Evolutionary conservation across 257 asterid genomes (phyloP), one percentile per base, ranked within the genome.

Genomic region (Handroanthus guayacan): DNA sequence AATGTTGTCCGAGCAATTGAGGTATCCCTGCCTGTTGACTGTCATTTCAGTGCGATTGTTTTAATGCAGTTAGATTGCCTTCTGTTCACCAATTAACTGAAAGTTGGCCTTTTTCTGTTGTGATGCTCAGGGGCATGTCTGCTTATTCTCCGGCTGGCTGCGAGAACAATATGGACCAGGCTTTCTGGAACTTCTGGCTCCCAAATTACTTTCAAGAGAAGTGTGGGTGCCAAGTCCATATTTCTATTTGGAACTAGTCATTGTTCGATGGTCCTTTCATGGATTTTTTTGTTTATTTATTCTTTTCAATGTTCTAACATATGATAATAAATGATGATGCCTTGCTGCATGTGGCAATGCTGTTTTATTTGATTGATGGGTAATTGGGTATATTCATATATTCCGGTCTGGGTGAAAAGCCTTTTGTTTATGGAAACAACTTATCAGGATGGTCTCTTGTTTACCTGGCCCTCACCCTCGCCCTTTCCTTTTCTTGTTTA

Each of bases 71-170:
- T 48, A 4, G 12, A 14, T 13, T 37, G 3, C 14, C 13, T 50
- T 75, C 64, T 48, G 4, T 34, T 3, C 10, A 48, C 66, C 68
- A 60, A 51, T 78, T 6, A 44, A 34, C 9, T n/a, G 34, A 39
- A 69, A 13, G 10, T 63, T 76, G 38, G 63, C 31, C 3, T 61
- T 76, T 74, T 44, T 17, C 18, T 64, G 45, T 65, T 70, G 71
- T 88, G 83, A 72, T 83, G 71, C 57, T 41, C 86, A 94, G 98
- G 85, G 55, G 71, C 92, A 89, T 62, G 67, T 91, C 70, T 86
- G 97, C 93, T 88, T 95, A 62, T 95, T 93, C 83, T 93, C 97
- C 86, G 98, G 99, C 68, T 90, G 91, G 96, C 87, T 93, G 85
- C 80, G 81, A 20, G 98, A 93, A 77, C 86, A 90, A 76, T 86